Evolutionary conservation across 345 rosid species (phyloP), one percentile per base, ranked within the genome.

Genomic region (Theobroma cacao): DNA sequence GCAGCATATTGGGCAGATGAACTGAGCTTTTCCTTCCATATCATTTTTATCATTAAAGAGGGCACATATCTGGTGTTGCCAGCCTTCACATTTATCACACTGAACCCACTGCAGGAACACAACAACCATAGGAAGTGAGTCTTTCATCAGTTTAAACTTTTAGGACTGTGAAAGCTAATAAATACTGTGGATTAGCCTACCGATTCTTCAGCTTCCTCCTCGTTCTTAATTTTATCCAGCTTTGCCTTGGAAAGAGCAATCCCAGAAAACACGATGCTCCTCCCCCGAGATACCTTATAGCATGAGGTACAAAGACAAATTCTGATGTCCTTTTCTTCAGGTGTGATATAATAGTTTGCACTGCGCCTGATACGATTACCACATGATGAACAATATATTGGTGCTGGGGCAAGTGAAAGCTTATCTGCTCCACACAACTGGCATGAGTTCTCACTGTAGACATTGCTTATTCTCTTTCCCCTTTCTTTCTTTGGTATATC

Each of bases 21-120:
- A 86, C 58, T 75, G 84, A 55, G 86, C 81, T 18, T 71, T 75
- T 36, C 84, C 84, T 72, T 86, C 87, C 58, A 3, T 18, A 77
- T 90, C 83, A 52, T 62, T 86, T 40, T 80, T 65, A 62, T 41
- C 74, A 84, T 91, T 91, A 79, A 82, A 89, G 22, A 91, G 89
- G 74, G 88, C 90, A 84, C 94, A 90, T 78, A 87, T 89, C 75
- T 86, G 88, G 79, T 90, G 94, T 79, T 90, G 94, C 94, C 91
- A 89, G 43, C 66, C 63, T 60, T 79, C 55, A 62, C 92, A 90
- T 82, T 81, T 83, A 76, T 79, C 87, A 76, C 94, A 90, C 50
- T 71, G 84, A 76, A 89, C 91, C 91, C 91, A 90, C 92, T 87
- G 86, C 75, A 77, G 45, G 71, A 82, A 62, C 12, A 79, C 53